Evolutionary conservation across 2,329 filamentous ascomycete species (phyloP), one percentile per base, ranked within the genome.

Genomic region (Anthostomella pinea): DNA sequence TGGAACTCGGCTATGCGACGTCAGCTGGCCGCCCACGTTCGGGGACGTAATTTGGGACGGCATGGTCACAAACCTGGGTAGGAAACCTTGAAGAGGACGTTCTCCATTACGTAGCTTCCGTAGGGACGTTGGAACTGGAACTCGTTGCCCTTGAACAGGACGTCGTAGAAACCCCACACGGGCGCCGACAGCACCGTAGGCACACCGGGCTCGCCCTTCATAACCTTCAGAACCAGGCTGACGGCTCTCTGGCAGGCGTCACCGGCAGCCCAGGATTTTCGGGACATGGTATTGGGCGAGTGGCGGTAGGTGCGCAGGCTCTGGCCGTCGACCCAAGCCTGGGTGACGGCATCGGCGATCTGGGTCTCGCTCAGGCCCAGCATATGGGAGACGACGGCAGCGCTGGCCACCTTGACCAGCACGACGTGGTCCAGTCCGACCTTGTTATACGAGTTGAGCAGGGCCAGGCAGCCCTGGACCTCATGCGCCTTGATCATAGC

Each of bases 21-120:
- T 28, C 13, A 27, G 31, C 15, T 2, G 18, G 19, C n/a, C n/a
- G n/a, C n/a, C n/a, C n/a, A n/a, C n/a, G n/a, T n/a, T n/a, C n/a
- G 16, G 32, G 6, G 13, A 15, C 6, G 28, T 21, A 26, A 11
- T 20, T 15, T 14, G 15, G 7, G 19, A 15, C 16, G n/a, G 25
- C 27, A 32, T 20, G 5, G 37, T n/a, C 23, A 63, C 77, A 63
- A 73, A 88, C 86, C 86, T 60, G 91, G 91, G 66, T 96, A 97
- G 29, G 93, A 98, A 43, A 98, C 93, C 80, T 98, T 98, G 84
- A 98, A 98, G 48, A 98, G 82, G 43, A 98, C 89, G 60, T 97
- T 98, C 81, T 98, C 93, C 93, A 98, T 98, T 52, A 98, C 93
- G 67, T 98, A 98, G 75, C 86, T 95, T 62, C 90, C 91, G 62